These are phyloP conservation scores for Podospora comata DNA, from an alignment of 495 filamentous ascomycete genomes.

Conservation along the genomic window DNA sequence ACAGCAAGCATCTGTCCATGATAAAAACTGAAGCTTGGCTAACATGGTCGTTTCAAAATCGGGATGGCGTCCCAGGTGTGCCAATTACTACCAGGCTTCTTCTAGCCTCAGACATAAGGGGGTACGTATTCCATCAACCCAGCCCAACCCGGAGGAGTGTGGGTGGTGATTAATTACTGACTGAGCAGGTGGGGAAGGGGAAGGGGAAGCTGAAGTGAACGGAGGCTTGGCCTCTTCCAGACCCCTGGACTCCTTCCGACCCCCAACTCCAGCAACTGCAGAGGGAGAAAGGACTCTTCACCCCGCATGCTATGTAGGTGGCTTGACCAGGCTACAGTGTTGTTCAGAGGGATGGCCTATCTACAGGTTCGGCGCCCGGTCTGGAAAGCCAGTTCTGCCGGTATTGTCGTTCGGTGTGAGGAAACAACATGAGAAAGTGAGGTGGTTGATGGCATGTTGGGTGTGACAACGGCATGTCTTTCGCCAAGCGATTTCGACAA, in stretches of 20 bases:
- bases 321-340: not conserved
- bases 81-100: not conserved
- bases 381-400: not conserved
- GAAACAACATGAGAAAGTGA: not conserved
- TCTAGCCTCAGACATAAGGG: not conserved
- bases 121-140: not conserved
- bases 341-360: not conserved
- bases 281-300: not conserved
- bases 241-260: not conserved
- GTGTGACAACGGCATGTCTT: not conserved
- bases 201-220: not conserved
- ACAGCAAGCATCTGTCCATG: not conserved
- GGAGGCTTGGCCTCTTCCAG: not conserved
- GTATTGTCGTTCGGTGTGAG: not conserved
- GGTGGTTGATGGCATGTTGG: not conserved
- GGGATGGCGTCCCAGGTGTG: not conserved
- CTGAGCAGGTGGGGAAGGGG: not conserved
- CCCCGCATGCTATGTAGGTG: not conserved
- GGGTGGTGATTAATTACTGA: not conserved
- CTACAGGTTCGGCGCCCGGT: not conserved
- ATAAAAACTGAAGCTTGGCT: not conserved
- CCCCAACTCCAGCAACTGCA: not conserved
- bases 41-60: not conserved
- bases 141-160: not conserved
- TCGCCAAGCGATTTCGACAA: not conserved